A percentile compares a stretch with the other conserved stretches of the same genome.
These are phyloP conservation scores for Phytophthora sojae DNA, from an alignment of 352 stramenopile species.

Conservation along the genomic window DNA sequence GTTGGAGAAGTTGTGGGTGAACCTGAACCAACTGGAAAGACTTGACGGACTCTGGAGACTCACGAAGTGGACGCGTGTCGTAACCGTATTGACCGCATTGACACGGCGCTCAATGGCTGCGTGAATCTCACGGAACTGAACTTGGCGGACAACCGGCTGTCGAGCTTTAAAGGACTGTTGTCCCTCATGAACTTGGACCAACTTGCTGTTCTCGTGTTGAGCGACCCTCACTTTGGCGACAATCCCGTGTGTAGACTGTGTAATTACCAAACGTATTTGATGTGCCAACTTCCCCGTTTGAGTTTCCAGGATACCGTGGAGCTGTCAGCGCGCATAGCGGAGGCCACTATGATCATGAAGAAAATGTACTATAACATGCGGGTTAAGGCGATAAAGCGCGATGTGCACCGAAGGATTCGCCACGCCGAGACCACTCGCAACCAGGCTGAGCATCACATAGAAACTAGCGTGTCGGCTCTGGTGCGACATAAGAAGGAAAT, in stretches of 20 bases:
- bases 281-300: slow-evolving; percentile 85
- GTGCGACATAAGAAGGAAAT: slow-evolving; percentile 77
- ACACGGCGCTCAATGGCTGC: slow-evolving; percentile 65
- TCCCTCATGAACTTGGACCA: slow-evolving; percentile 74
- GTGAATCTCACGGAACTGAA: slow-evolving; percentile 82
- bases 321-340: slow-evolving; percentile 78
- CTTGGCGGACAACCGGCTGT: slow-evolving; percentile 83
- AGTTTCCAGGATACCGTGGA: slow-evolving; percentile 78
- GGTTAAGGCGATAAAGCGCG: slow-evolving; percentile 90
- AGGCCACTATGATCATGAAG: slow-evolving; percentile 94
- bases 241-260: slow-evolving; percentile 92
- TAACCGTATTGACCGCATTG: slow-evolving; percentile 79
- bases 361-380: slow-evolving; percentile 97
- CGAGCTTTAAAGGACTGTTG: slow-evolving; percentile 88
- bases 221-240: slow-evolving; percentile 90
- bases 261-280: slow-evolving; percentile 94
- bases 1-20: slow-evolving; percentile 85
- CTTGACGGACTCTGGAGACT: slow-evolving; percentile 66
- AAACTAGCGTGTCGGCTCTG: slow-evolving; percentile 60
- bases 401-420: slow-evolving; percentile 67
- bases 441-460: slow-evolving; percentile 57
- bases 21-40: slow-evolving; percentile 75
- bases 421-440: slow-evolving; percentile 55
- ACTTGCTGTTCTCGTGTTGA: slow-evolving; percentile 74
- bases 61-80: slow-evolving; percentile 59